Conservation (phyloP, 2,329 filamentous ascomycete genomes). For the Xylariaceae sp. region DNA sequence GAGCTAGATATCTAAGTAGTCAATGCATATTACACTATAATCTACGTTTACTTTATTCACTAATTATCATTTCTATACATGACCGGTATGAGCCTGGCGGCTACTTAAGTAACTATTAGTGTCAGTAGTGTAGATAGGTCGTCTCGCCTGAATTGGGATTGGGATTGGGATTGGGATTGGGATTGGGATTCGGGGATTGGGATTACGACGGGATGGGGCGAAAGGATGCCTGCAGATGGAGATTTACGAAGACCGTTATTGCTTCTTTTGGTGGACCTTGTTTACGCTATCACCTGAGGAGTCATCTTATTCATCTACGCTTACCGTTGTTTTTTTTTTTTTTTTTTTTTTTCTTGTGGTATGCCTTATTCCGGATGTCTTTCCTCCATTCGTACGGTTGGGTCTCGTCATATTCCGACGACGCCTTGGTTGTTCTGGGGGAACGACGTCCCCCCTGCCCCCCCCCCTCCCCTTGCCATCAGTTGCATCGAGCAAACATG, state of each 20-base stretch:
- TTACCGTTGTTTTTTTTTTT: neutral
- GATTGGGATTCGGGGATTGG: slow-evolving; percentile 13
- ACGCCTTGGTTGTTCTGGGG: neutral
- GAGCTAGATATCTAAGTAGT: too few species aligned
- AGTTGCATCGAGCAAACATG: slow-evolving; percentile 1
- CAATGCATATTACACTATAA: too few species aligned
- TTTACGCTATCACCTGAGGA: neutral
- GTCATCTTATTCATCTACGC: neutral
- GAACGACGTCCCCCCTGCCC: neutral
- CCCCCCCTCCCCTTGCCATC: neutral
- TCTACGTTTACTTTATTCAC: too few species aligned
- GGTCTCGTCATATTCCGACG: neutral
- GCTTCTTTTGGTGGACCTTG: slow-evolving; percentile 13
- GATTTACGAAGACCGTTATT: slow-evolving; percentile 18
- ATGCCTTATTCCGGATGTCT: neutral
- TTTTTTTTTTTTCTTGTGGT: neutral
- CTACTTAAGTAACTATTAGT: neutral
- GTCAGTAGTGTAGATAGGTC: neutral
- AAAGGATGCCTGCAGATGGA: slow-evolving; percentile 13
- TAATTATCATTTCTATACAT: too few species aligned
- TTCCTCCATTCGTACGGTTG: neutral
- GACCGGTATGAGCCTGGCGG: too few species aligned
- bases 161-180: neutral
- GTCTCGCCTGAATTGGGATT: neutral
- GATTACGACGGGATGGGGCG: neutral